Conservation (phyloP, 176 grass and related monocot genomes). For the Otatea glauca region DNA sequence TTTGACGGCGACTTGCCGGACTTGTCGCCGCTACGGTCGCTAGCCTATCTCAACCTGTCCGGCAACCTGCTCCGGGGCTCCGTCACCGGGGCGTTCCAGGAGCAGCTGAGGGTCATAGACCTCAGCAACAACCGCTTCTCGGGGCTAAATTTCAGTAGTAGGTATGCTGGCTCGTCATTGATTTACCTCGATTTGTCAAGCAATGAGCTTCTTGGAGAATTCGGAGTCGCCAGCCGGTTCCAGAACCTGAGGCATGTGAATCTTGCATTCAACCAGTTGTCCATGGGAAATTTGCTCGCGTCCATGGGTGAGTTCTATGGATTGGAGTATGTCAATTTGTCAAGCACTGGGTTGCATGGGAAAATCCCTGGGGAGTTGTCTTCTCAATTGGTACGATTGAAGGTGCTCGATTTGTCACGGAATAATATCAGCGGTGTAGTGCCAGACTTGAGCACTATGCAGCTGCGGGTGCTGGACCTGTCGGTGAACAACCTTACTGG, state of each 20-base stretch:
- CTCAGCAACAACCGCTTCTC: slow-evolving; percentile 88
- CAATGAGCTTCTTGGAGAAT: slow-evolving; percentile 67
- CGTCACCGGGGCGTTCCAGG: slow-evolving; percentile 50
- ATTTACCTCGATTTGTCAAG: slow-evolving; percentile 80
- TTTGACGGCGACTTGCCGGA: slow-evolving; percentile 68
- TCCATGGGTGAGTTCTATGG: slow-evolving; percentile 49
- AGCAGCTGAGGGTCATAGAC: slow-evolving; percentile 67
- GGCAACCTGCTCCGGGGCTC: slow-evolving; percentile 60
- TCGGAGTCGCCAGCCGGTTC: slow-evolving; percentile 41
- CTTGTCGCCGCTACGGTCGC: slow-evolving; percentile 56
- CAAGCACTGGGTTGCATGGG: slow-evolving; percentile 68
- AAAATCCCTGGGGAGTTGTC: slow-evolving; percentile 57
- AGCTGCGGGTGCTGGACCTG: slow-evolving; percentile 69
- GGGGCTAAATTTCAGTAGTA: slow-evolving; percentile 55
- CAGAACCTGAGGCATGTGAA: slow-evolving; percentile 73
- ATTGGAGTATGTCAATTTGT: slow-evolving; percentile 90
- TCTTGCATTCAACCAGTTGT: slow-evolving; percentile 81
- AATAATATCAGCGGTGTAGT: slow-evolving; percentile 75
- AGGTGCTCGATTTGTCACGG: slow-evolving; percentile 80
- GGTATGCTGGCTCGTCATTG: slow-evolving; percentile 61
- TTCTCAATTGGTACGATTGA: slow-evolving; percentile 61
- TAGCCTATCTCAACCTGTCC: slow-evolving; percentile 82
- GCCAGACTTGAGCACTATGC: slow-evolving; percentile 60
- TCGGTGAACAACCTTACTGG: slow-evolving; percentile 93
- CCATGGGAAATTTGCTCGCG: slow-evolving; percentile 45